Evolutionary conservation across 495 filamentous ascomycete genomes (phyloP).

Genomic region (Hypoxylon trugodes): DNA sequence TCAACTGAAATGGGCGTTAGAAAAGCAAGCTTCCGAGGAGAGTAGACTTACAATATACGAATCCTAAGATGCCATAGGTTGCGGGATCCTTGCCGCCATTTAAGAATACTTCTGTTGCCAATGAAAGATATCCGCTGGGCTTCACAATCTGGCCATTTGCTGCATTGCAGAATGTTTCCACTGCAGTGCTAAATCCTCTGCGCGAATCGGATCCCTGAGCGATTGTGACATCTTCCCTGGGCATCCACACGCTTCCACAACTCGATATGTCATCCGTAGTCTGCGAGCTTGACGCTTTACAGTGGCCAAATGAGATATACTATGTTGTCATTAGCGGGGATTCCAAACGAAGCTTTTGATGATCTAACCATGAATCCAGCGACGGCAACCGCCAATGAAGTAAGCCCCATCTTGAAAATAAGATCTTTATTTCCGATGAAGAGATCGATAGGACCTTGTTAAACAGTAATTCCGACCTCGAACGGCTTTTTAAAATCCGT

Average conservation of each 20-base stretch:
- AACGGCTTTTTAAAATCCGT: no score
- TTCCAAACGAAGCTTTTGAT: not conserved
- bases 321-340: constrained; percentile 5
- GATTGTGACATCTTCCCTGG: constrained; percentile 39
- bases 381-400: not conserved
- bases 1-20: constrained; percentile 34
- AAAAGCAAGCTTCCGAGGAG: not conserved
- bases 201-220: constrained; percentile 40
- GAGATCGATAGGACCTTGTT: no score
- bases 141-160: constrained; percentile 37
- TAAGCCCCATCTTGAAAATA: constrained; percentile 22
- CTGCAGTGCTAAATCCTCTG: constrained; percentile 38
- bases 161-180: constrained; percentile 38
- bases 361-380: constrained; percentile 19
- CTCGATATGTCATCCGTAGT: constrained; percentile 43
- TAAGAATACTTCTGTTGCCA: constrained; percentile 44
- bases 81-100: constrained; percentile 36
- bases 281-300: not conserved
- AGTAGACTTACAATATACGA: constrained; percentile 40
- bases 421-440: not conserved
- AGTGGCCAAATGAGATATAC: constrained; percentile 7
- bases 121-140: constrained; percentile 39
- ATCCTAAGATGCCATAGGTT: constrained; percentile 39
- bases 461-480: no score
- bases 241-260: constrained; percentile 42